A percentile compares a stretch with the other conserved stretches of the same genome.
These are phyloP conservation scores for Neoboletus brunneissimus DNA, from an alignment of 768 basidiomycete genomes.

Conservation along the genomic window DNA sequence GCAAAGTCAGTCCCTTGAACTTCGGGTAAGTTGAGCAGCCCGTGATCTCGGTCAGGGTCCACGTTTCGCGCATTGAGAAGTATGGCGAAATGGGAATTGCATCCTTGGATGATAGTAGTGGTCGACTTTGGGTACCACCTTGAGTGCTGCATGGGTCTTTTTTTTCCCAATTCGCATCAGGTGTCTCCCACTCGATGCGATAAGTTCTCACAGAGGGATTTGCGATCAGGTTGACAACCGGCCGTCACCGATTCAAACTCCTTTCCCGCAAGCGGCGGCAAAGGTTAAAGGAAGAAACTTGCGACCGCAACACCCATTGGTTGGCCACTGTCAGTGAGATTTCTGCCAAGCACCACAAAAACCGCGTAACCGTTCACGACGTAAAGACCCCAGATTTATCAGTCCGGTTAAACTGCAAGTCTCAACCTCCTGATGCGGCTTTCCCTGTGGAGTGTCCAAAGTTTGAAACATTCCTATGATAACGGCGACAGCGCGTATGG, in stretches of 20 bases:
- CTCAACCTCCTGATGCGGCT: background rate
- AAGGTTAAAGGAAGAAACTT: background rate
- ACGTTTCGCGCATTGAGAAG: background rate
- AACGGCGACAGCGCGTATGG: background rate
- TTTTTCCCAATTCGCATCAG: background rate
- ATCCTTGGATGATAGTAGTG: background rate
- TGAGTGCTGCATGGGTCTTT: background rate
- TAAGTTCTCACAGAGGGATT: background rate
- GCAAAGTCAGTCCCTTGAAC: background rate
- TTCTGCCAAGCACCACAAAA: background rate
- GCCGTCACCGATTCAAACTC: background rate
- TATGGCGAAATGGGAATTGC: background rate
- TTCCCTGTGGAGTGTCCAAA: too few relatives aligned
- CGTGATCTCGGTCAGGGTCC: background rate
- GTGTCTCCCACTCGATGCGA: background rate
- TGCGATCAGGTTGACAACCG: constrained; percentile 7
- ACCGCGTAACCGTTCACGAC: constrained; percentile 2
- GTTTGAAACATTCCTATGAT: background rate
- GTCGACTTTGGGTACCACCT: background rate
- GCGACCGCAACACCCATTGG: background rate
- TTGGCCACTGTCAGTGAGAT: constrained; percentile 3
- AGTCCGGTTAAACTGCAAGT: background rate
- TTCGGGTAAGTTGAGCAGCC: background rate
- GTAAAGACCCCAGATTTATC: background rate
- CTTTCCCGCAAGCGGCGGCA: constrained; percentile 4